Percentiles rank a stretch among this genome's conserved stretches.
These are phyloP conservation scores for Solanum corneliomulleri DNA, from an alignment of 257 asterid species.

Conservation along the genomic window DNA sequence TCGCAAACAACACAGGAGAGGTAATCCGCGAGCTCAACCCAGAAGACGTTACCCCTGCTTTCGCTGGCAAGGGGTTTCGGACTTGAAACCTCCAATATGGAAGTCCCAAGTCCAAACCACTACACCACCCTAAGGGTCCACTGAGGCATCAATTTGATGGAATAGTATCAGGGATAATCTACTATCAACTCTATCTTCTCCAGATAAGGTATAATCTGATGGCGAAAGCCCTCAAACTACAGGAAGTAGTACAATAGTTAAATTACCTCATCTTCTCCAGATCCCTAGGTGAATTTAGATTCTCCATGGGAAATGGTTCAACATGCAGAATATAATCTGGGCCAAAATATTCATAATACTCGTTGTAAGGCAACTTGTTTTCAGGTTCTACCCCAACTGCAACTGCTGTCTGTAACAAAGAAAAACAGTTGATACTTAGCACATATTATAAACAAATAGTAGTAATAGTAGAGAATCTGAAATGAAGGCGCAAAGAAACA, in stretches of 20 bases:
- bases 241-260: neutral
- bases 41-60: no score
- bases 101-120: no score
- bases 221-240: neutral
- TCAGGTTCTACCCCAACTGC: conserved; percentile 86
- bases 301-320: conserved; percentile 53
- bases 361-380: conserved; percentile 69
- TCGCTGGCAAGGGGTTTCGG: no score
- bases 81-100: no score
- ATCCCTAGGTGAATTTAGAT: conserved; percentile 47
- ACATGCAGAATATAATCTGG: conserved; percentile 72
- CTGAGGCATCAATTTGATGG: neutral
- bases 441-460: neutral
- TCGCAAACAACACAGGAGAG: no score
- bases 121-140: neutral
- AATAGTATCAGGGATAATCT: neutral
- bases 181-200: neutral
- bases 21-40: no score
- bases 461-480: neutral
- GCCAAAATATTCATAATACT: conserved; percentile 79
- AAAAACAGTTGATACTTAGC: conserved; percentile 3
- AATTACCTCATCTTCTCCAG: conserved; percentile 65
- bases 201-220: neutral
- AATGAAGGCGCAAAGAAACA: neutral
- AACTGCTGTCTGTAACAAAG: conserved; percentile 67